Conservation (phyloP, 306 rosid genomes). For the Prunus campanulata region DNA sequence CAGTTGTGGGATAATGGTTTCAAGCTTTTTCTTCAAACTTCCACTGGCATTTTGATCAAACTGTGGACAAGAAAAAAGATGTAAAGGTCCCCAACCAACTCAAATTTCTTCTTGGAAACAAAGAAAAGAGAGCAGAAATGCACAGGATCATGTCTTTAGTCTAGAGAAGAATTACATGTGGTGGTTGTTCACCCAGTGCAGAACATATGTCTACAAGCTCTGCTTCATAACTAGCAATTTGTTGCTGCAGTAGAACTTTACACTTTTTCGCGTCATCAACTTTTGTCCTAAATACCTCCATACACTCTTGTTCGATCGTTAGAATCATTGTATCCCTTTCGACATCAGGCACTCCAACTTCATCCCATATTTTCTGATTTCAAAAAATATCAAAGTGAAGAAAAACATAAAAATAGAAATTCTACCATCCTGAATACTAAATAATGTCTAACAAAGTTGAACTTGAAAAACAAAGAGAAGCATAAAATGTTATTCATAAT, state of each 20-base stretch:
- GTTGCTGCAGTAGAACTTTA: constrained; percentile 51
- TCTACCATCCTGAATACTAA: neutral
- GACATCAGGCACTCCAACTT: constrained; percentile 62
- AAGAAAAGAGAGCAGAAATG: neutral
- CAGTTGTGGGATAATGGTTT: constrained; percentile 40
- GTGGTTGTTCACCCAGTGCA: constrained; percentile 54
- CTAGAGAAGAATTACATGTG: constrained; percentile 36
- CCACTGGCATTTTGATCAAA: constrained; percentile 36
- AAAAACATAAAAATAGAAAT: neutral
- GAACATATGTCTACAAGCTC: constrained; percentile 53
- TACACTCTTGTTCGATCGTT: constrained; percentile 62
- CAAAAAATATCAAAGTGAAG: constrained; percentile 22
- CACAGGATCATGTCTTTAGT: neutral
- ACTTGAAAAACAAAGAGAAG: neutral
- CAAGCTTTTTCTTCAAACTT: constrained; percentile 57
- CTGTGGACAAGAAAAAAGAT: constrained; percentile 28
- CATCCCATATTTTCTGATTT: constrained; percentile 71
- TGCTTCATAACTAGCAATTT: constrained; percentile 47
- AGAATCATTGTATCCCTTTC: constrained; percentile 50
- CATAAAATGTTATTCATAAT: too few species aligned
- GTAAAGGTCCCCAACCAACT: neutral
- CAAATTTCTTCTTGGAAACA: neutral
- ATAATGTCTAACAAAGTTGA: neutral
- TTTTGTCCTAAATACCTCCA: constrained; percentile 48
- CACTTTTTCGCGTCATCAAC: constrained; percentile 52